A percentile compares a stretch with the other conserved stretches of the same genome.
phyloP scores from a whole-genome alignment of 2,329 filamentous ascomycete genomes.

The Bipolaris bicolor region DNA sequence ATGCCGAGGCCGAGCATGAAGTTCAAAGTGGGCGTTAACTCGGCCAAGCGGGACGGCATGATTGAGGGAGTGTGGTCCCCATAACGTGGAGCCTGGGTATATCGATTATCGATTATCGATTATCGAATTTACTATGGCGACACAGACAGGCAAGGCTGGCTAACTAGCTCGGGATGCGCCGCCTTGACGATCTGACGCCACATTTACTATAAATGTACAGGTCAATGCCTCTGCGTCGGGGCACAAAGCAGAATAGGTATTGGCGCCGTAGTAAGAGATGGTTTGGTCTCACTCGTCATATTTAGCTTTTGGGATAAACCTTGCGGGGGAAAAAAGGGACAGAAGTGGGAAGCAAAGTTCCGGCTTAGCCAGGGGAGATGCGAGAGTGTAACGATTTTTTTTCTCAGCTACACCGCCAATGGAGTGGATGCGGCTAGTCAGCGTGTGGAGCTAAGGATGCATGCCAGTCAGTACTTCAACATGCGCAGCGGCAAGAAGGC shows the following conservation, averaged over 20 bases:
- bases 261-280: background rate
- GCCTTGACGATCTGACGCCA: background rate
- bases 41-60: too few relatives aligned
- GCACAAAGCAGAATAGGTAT: background rate
- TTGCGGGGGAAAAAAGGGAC: background rate
- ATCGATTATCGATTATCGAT: background rate
- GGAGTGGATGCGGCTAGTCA: background rate
- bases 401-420: background rate
- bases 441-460: background rate
- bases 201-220: background rate
- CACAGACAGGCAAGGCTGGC: background rate
- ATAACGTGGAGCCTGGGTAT: background rate
- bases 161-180: background rate
- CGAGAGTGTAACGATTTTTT: background rate
- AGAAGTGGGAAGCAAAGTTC: background rate
- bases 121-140: background rate
- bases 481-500: too few relatives aligned
- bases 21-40: too few relatives aligned
- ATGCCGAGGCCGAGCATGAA: too few relatives aligned
- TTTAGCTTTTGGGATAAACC: background rate
- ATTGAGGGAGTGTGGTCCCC: too few relatives aligned
- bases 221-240: background rate
- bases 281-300: background rate
- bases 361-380: background rate
- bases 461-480: background rate